Evolutionary conservation across 2,329 filamentous ascomycete species (phyloP).

Genomic region (Xylaria sp.): DNA sequence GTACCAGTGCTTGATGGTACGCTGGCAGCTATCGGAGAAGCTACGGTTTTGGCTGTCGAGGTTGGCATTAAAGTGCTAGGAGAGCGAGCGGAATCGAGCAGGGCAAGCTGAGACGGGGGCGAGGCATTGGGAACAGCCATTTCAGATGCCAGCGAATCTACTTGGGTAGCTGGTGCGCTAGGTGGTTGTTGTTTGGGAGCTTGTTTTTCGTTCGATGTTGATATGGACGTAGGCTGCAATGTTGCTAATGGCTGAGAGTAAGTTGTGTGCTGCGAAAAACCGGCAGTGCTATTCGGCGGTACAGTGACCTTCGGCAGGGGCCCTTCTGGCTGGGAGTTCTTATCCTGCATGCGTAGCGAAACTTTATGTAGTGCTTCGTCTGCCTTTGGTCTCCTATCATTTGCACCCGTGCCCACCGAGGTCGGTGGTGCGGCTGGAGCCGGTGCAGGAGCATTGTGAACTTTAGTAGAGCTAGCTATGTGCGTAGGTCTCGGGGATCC

Average conservation of each 20-base stretch:
- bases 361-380: conserved; percentile 2
- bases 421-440: background rate
- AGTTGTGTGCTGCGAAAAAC: background rate
- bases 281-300: background rate
- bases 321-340: background rate
- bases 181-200: background rate
- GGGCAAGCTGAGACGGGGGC: conserved; percentile 44
- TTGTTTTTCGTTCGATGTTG: conserved; percentile 1
- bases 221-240: background rate
- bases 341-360: conserved; percentile 9
- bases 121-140: conserved; percentile 33
- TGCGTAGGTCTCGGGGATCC: conserved; percentile 5
- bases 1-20: conserved; percentile 78
- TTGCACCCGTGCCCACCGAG: background rate
- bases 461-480: background rate
- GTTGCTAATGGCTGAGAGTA: background rate
- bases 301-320: background rate
- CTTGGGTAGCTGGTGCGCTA: conserved; percentile 21
- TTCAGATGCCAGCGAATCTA: conserved; percentile 18
- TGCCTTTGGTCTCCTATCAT: background rate
- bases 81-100: conserved; percentile 44
- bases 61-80: conserved; percentile 58
- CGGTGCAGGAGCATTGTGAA: conserved; percentile 1
- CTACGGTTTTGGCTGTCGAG: conserved; percentile 75
- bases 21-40: conserved; percentile 72